Percentiles rank a stretch among this genome's conserved stretches.
phyloP scores from a whole-genome alignment of 768 basidiomycete species.

The Gautieria morchelliformis region DNA sequence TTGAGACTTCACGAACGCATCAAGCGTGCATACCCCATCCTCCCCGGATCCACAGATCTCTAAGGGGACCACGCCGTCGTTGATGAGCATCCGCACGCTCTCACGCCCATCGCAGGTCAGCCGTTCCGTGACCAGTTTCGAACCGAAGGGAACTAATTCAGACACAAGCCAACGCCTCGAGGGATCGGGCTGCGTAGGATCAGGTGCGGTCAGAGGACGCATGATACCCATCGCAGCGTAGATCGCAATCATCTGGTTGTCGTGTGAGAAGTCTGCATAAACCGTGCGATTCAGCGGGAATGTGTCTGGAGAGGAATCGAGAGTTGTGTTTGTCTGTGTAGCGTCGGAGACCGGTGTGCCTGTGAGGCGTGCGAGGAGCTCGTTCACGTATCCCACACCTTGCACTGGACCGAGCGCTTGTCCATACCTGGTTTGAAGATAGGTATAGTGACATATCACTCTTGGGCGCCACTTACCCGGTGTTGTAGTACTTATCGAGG shows the following conservation, averaged over 20 bases:
- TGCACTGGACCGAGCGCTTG: conserved; percentile 62
- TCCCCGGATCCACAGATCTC: conserved; percentile 45
- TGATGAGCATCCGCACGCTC: conserved; percentile 69
- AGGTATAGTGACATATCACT: not conserved
- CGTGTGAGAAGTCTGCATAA: conserved; percentile 80
- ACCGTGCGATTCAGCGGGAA: conserved; percentile 62
- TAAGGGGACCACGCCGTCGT: conserved; percentile 59
- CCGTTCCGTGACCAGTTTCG: conserved; percentile 65
- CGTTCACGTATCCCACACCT: conserved; percentile 83
- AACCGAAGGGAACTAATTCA: conserved; percentile 65
- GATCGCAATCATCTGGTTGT: conserved; percentile 77
- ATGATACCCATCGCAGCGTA: conserved; percentile 49
- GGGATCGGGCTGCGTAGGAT: conserved; percentile 9
- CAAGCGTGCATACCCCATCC: conserved; percentile 54
- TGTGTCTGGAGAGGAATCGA: conserved; percentile 50
- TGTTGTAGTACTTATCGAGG: conserved; percentile 69
- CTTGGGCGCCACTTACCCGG: conserved; percentile 41
- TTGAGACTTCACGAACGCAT: conserved; percentile 63
- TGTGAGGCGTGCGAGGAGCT: conserved; percentile 76
- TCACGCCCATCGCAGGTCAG: conserved; percentile 36
- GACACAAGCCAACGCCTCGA: conserved; percentile 44
- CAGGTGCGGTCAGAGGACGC: conserved; percentile 23
- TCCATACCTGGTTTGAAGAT: conserved; percentile 41
- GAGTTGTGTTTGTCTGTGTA: conserved; percentile 70
- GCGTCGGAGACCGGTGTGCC: conserved; percentile 49